A percentile compares a stretch with the other conserved stretches of the same genome.
Evolutionary conservation across 1,284 basidiomycete species (phyloP).

Genomic region (Grifola frondosa): DNA sequence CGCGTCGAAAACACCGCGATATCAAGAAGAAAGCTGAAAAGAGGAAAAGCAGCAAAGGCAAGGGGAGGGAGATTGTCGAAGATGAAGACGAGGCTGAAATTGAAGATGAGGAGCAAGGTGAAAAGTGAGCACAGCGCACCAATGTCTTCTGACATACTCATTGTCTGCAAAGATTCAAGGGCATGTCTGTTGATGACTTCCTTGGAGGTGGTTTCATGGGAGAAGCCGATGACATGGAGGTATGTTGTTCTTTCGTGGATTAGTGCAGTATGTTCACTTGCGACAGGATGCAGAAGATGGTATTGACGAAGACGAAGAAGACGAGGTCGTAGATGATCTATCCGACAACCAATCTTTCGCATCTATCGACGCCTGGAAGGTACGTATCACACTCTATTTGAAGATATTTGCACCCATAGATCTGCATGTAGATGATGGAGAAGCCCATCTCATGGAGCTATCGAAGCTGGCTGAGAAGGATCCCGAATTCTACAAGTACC

Average conservation of each 20-base stretch:
- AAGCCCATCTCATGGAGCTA: conserved; percentile 77
- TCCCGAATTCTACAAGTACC: conserved; percentile 97
- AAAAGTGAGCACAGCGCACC: conserved; percentile 22
- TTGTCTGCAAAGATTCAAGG: conserved; percentile 39
- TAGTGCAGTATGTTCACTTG: background rate
- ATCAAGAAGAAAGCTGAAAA: conserved; percentile 69
- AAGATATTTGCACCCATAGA: background rate
- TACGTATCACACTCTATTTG: conserved; percentile 33
- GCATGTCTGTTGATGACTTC: conserved; percentile 80
- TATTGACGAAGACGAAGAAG: conserved; percentile 40
- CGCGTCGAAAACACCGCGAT: conserved; percentile 75
- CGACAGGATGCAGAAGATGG: conserved; percentile 20
- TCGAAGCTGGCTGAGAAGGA: conserved; percentile 92
- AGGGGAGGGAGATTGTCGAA: conserved; percentile 37
- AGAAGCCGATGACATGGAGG: conserved; percentile 50
- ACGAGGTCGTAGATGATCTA: conserved; percentile 48
- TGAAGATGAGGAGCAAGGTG: conserved; percentile 39
- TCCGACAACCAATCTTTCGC: conserved; percentile 74
- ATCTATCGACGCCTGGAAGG: conserved; percentile 74
- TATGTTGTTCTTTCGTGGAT: conserved; percentile 13
- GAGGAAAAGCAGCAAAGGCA: conserved; percentile 48
- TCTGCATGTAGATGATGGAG: conserved; percentile 57
- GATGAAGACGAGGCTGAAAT: conserved; percentile 31
- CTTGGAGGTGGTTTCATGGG: conserved; percentile 77
- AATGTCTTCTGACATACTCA: background rate